A percentile compares a stretch with the other conserved stretches of the same genome.
These are phyloP conservation scores for Fusarium hainanense DNA, from an alignment of 2,329 filamentous ascomycete genomes.

Conservation along the genomic window DNA sequence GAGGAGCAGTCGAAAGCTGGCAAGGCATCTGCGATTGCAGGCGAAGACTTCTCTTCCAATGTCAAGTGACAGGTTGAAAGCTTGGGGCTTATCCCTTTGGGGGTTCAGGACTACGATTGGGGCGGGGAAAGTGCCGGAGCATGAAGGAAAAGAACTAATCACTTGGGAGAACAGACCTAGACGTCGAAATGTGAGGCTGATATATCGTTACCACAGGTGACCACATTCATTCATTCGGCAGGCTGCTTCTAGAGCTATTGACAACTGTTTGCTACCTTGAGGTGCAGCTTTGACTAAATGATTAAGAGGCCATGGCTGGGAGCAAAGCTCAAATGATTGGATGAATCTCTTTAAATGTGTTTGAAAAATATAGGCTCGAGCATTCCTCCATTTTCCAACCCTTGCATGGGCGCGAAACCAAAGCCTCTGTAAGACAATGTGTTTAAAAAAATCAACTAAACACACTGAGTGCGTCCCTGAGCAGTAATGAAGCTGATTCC, in stretches of 20 bases:
- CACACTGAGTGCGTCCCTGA: neutral
- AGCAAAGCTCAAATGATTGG: neutral
- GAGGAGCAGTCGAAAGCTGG: neutral
- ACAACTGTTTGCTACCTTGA: neutral
- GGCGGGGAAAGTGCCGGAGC: neutral
- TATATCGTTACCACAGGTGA: neutral
- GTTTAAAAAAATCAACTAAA: rapidly evolving
- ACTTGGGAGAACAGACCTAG: neutral
- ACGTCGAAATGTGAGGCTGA: constrained; percentile 3
- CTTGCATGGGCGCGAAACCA: too few relatives aligned
- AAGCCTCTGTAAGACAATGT: rapidly evolving
- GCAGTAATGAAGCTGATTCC: neutral
- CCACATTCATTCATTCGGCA: neutral
- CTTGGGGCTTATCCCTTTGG: neutral
- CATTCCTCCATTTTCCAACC: too few relatives aligned
- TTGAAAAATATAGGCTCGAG: too few relatives aligned
- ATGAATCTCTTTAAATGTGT: rapidly evolving
- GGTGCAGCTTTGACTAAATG: rapidly evolving
- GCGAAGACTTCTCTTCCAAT: neutral
- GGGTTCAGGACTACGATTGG: neutral
- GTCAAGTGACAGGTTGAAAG: neutral
- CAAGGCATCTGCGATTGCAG: neutral
- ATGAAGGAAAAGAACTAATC: rapidly evolving
- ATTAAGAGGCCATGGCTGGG: neutral
- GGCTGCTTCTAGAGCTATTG: neutral